phyloP scores from a whole-genome alignment of 2,329 filamentous ascomycete species.

The Colletotrichum sidae region DNA sequence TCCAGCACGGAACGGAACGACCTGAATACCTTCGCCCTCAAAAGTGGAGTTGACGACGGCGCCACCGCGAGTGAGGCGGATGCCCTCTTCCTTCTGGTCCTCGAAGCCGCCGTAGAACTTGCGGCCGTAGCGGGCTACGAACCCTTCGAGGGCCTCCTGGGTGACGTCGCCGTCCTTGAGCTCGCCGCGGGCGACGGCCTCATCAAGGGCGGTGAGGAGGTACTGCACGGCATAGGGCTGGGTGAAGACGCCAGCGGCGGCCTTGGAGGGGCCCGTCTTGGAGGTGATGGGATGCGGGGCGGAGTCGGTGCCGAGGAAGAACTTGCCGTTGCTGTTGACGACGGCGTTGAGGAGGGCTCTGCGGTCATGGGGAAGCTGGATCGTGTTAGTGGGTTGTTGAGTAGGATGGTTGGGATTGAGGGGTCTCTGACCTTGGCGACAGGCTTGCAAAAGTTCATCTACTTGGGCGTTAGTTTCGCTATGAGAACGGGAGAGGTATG shows the following conservation, averaged over 20 bases:
- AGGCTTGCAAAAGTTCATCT: slow-evolving; percentile 77
- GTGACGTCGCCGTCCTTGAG: slow-evolving; percentile 65
- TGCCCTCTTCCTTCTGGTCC: slow-evolving; percentile 60
- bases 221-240: slow-evolving; percentile 77
- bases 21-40: slow-evolving; percentile 66
- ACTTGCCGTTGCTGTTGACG: slow-evolving; percentile 69
- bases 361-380: slow-evolving; percentile 68
- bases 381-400: neutral
- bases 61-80: slow-evolving; percentile 67
- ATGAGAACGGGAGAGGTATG: neutral
- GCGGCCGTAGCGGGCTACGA: slow-evolving; percentile 65
- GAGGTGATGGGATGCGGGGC: slow-evolving; percentile 73
- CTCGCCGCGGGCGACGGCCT: slow-evolving; percentile 61
- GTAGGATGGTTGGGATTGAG: neutral
- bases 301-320: slow-evolving; percentile 80
- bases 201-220: slow-evolving; percentile 69
- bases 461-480: slow-evolving; percentile 1
- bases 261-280: slow-evolving; percentile 63
- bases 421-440: slow-evolving; percentile 71
- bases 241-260: slow-evolving; percentile 82
- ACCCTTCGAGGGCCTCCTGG: slow-evolving; percentile 64
- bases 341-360: slow-evolving; percentile 77
- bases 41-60: slow-evolving; percentile 67
- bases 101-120: slow-evolving; percentile 65
- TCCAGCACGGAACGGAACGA: slow-evolving; percentile 74